Percentiles rank a stretch among this genome's conserved stretches.
Conservation (phyloP, 2,329 filamentous ascomycete species). For the Metarhizium humberi region DNA sequence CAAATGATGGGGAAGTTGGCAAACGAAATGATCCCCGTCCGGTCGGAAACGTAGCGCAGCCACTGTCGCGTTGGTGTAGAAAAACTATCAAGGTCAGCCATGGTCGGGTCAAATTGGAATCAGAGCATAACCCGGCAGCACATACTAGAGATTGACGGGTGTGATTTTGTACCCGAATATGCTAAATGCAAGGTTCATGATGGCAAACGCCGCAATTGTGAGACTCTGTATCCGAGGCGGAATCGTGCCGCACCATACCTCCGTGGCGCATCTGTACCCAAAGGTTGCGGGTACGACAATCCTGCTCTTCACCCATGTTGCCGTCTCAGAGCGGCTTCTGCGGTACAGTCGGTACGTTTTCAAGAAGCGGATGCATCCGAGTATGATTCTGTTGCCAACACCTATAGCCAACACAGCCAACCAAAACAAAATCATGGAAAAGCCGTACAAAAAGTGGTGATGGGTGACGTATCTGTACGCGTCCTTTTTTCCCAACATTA, state of each 20-base stretch:
- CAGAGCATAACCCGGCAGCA: background rate
- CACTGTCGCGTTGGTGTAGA: constrained; percentile 22
- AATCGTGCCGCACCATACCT: constrained; percentile 34
- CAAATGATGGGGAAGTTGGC: constrained; percentile 56
- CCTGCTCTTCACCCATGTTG: constrained; percentile 22
- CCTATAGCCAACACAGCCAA: constrained; percentile 26
- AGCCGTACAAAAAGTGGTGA: constrained; percentile 26
- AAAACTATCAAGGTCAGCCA: constrained; percentile 20
- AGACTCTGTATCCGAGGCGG: constrained; percentile 34
- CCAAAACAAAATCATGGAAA: constrained; percentile 33
- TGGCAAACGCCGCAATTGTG: constrained; percentile 26
- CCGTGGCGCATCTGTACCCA: constrained; percentile 31
- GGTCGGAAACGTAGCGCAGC: constrained; percentile 49
- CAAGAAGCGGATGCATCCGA: constrained; percentile 6
- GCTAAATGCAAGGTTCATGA: constrained; percentile 28
- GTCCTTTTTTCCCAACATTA: background rate
- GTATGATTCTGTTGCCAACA: constrained; percentile 19
- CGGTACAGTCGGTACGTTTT: background rate
- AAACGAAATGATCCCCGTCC: constrained; percentile 54
- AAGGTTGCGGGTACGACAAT: constrained; percentile 32
- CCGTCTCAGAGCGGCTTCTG: background rate
- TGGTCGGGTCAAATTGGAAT: background rate
- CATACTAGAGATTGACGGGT: constrained; percentile 30
- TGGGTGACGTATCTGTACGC: constrained; percentile 23
- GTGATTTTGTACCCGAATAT: constrained; percentile 28